These are phyloP conservation scores for Clitocybe nebularis DNA, from an alignment of 1,284 basidiomycete genomes.

Conservation along the genomic window DNA sequence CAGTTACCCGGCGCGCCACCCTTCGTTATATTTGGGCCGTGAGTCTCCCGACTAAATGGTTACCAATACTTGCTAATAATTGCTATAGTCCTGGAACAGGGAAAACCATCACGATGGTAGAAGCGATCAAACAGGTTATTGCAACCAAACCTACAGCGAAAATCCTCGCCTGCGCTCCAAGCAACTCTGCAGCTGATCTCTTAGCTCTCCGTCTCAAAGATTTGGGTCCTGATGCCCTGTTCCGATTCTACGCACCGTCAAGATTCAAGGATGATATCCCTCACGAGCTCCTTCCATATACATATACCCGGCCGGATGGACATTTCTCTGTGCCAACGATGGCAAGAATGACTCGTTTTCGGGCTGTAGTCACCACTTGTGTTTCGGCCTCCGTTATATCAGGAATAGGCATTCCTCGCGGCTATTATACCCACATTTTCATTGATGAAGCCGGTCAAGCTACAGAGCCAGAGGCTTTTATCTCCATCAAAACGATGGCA, in stretches of 20 bases:
- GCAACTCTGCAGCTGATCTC: slow-evolving; percentile 59
- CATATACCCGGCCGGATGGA: slow-evolving; percentile 34
- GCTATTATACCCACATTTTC: slow-evolving; percentile 61
- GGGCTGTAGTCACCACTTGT: slow-evolving; percentile 59
- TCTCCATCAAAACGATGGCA: slow-evolving; percentile 52
- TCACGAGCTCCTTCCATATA: slow-evolving; percentile 36
- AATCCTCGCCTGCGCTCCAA: slow-evolving; percentile 63
- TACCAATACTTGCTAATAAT: neutral
- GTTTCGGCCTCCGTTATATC: slow-evolving; percentile 53
- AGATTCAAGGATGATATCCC: slow-evolving; percentile 42
- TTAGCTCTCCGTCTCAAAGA: slow-evolving; percentile 47
- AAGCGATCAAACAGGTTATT: slow-evolving; percentile 59
- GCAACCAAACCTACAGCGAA: slow-evolving; percentile 34
- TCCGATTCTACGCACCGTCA: slow-evolving; percentile 64
- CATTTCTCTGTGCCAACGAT: slow-evolving; percentile 45
- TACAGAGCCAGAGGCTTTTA: slow-evolving; percentile 57
- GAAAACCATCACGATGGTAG: slow-evolving; percentile 66
- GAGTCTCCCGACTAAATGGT: too few relatives aligned
- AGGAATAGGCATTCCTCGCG: slow-evolving; percentile 51
- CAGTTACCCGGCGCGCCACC: slow-evolving; percentile 44
- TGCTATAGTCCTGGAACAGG: slow-evolving; percentile 41
- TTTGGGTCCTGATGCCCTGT: slow-evolving; percentile 38
- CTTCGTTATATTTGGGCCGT: slow-evolving; percentile 68
- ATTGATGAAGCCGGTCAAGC: slow-evolving; percentile 67
- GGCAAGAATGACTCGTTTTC: slow-evolving; percentile 38